Conservation (phyloP, 1,284 basidiomycete species). For the Cryptococcus depauperatus region DNA sequence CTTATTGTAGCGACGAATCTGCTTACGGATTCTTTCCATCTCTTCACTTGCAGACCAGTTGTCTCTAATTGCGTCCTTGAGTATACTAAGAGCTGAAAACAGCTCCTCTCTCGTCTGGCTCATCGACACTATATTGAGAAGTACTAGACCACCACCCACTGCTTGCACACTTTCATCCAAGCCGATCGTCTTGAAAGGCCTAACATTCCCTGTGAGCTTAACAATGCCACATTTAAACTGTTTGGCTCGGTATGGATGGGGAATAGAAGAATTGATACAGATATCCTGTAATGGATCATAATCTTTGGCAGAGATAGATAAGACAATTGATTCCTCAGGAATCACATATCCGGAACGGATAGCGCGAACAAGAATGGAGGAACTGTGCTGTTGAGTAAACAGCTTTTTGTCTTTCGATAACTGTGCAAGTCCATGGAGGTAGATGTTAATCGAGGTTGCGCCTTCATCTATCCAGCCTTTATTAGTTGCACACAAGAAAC, state of each 20-base stretch:
- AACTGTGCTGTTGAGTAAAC: conserved; percentile 25
- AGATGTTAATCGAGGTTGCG: conserved; percentile 44
- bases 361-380: conserved; percentile 39
- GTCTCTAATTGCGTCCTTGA: conserved; percentile 67
- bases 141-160: conserved; percentile 70
- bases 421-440: conserved; percentile 35
- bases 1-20: not conserved
- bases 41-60: conserved; percentile 90
- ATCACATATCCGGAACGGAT: conserved; percentile 39
- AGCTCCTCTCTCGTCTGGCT: conserved; percentile 67
- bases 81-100: conserved; percentile 60
- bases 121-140: conserved; percentile 69
- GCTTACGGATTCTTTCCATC: conserved; percentile 72
- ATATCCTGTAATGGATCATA: conserved; percentile 11
- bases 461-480: conserved; percentile 43
- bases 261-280: conserved; percentile 35
- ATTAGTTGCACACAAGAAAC: not conserved
- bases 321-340: conserved; percentile 37
- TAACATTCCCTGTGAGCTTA: conserved; percentile 54
- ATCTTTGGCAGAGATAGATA: conserved; percentile 39
- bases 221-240: conserved; percentile 31
- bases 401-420: conserved; percentile 26
- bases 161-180: conserved; percentile 73
- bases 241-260: conserved; percentile 26
- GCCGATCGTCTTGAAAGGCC: conserved; percentile 54